These are phyloP conservation scores for Globisporangium megalacanthum DNA, from an alignment of 352 stramenopile genomes.

Conservation along the genomic window DNA sequence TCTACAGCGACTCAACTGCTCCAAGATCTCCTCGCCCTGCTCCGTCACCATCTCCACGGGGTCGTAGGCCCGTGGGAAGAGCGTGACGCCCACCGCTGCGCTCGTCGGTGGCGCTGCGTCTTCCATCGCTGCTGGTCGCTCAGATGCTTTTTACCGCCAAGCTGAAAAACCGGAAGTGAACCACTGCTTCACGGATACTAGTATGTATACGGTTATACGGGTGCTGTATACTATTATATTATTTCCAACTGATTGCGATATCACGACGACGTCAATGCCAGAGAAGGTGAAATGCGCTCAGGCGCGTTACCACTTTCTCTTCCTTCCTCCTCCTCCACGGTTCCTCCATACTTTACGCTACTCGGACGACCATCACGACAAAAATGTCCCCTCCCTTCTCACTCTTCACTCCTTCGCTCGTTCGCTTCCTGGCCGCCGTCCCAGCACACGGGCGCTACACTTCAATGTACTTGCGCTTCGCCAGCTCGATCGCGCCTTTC, in stretches of 20 bases:
- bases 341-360: slow-evolving; percentile 10
- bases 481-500: slow-evolving; percentile 78
- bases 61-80: slow-evolving; percentile 76
- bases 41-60: slow-evolving; percentile 77
- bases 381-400: slow-evolving; percentile 11
- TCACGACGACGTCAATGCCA: no score
- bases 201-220: no score
- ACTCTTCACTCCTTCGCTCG: neutral
- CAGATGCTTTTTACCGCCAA: neutral
- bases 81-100: slow-evolving; percentile 57
- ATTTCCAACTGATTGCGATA: no score
- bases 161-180: neutral
- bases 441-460: slow-evolving; percentile 20
- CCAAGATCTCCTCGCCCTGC: slow-evolving; percentile 69
- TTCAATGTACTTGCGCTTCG: slow-evolving; percentile 74
- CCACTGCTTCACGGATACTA: no score
- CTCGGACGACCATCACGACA: slow-evolving; percentile 14
- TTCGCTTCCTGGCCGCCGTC: neutral
- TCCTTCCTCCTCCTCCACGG: neutral
- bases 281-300: no score
- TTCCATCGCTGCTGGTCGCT: neutral
- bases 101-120: slow-evolving; percentile 43
- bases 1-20: slow-evolving; percentile 37
- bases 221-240: no score
- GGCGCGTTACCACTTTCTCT: neutral